Evolutionary conservation across 805 yeast genomes (phyloP).

Genomic region (Lachancea nothofagi): DNA sequence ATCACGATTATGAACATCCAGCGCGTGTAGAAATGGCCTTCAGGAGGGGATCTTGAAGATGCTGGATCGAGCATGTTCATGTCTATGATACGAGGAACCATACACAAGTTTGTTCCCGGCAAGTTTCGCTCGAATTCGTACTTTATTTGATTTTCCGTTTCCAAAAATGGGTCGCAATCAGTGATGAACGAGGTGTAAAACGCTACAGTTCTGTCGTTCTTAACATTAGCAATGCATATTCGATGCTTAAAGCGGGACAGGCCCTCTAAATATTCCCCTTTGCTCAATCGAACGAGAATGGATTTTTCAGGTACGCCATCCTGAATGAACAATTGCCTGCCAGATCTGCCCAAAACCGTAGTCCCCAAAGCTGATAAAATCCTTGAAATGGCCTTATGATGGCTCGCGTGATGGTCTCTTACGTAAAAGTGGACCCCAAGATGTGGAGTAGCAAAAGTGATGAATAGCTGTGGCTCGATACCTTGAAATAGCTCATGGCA

Average conservation of each 20-base stretch:
- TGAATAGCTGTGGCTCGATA: constrained; percentile 56
- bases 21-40: constrained; percentile 8
- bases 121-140: constrained; percentile 43
- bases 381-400: constrained; percentile 13
- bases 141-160: constrained; percentile 43
- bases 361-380: constrained; percentile 49
- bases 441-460: constrained; percentile 79
- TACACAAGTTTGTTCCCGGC: constrained; percentile 21
- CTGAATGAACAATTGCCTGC: constrained; percentile 63
- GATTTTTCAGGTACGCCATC: constrained; percentile 32
- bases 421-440: constrained; percentile 53
- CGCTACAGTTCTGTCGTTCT: constrained; percentile 81
- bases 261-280: constrained; percentile 47
- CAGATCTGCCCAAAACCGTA: constrained; percentile 57
- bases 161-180: constrained; percentile 65
- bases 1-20: constrained; percentile 1
- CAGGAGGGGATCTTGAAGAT: constrained; percentile 2
- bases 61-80: constrained; percentile 19
- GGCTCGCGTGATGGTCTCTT: constrained; percentile 14
- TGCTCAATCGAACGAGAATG: constrained; percentile 39
- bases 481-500: constrained; percentile 47
- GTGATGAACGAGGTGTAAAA: constrained; percentile 80
- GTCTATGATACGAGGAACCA: constrained; percentile 26
- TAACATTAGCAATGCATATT: constrained; percentile 63
- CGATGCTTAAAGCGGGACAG: constrained; percentile 52